These are phyloP conservation scores for Penicillium sp. DNA, from an alignment of 2,329 filamentous ascomycete genomes.

Conservation along the genomic window DNA sequence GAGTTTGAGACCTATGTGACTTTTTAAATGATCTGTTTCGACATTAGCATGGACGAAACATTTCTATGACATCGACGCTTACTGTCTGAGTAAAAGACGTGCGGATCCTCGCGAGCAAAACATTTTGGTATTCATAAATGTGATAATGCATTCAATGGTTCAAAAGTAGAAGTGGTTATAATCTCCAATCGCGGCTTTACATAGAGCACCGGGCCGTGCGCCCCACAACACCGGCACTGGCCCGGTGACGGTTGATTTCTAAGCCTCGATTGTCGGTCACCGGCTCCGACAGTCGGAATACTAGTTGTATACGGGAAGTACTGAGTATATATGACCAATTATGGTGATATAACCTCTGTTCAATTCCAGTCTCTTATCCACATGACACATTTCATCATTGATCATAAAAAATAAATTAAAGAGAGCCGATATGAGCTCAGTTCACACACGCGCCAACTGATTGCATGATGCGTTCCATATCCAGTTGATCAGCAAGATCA, in stretches of 20 bases:
- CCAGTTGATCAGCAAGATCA: constrained; percentile 27
- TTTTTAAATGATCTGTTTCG: constrained; percentile 1
- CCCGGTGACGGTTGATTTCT: background rate
- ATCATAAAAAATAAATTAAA: background rate
- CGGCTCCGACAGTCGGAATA: background rate
- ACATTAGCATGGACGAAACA: background rate
- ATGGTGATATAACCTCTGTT: background rate
- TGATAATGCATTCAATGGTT: background rate
- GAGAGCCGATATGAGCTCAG: background rate
- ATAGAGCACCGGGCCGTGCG: background rate
- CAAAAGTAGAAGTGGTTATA: background rate
- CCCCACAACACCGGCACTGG: background rate
- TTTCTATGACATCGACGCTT: background rate
- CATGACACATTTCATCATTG: background rate
- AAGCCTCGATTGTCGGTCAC: background rate
- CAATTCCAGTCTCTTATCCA: background rate
- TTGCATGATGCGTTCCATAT: constrained; percentile 25
- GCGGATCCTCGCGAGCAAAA: background rate
- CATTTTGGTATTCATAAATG: background rate
- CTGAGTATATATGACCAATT: background rate
- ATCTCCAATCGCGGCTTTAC: background rate
- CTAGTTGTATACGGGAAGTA: too few relatives aligned
- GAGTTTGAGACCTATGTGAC: background rate
- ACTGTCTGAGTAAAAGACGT: background rate
- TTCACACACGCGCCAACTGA: constrained; percentile 15